A percentile compares a stretch with the other conserved stretches of the same genome.
Conservation (phyloP, 306 rosid species). For the Quercus berberidifolia region DNA sequence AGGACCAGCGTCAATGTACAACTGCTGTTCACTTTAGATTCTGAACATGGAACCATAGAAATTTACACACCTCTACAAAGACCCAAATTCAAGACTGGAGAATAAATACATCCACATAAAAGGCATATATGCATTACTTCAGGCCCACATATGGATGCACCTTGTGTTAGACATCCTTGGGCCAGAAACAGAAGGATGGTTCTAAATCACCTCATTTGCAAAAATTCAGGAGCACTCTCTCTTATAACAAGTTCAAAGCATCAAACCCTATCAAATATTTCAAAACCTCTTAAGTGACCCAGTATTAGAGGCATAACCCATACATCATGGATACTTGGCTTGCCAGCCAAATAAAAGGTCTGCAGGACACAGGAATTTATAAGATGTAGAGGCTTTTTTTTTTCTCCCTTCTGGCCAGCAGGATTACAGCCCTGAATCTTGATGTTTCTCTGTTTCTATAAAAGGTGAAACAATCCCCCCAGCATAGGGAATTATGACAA, state of each 20-base stretch:
- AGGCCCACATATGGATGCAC: neutral
- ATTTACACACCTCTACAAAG: neutral
- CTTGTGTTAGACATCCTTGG: neutral
- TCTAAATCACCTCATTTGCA: neutral
- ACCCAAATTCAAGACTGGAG: neutral
- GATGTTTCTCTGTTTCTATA: neutral
- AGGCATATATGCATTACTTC: neutral
- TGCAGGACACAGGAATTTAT: neutral
- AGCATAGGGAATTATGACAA: neutral
- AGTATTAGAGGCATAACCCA: neutral
- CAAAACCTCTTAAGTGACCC: neutral
- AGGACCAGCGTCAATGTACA: neutral
- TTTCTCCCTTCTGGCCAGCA: neutral
- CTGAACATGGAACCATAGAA: neutral
- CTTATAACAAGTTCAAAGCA: neutral
- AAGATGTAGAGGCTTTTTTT: neutral
- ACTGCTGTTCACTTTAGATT: neutral
- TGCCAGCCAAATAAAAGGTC: neutral
- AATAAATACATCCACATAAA: neutral
- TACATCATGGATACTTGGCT: neutral
- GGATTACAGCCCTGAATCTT: neutral
- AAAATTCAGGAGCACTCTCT: neutral
- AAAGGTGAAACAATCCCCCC: neutral
- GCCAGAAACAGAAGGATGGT: neutral
- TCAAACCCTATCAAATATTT: neutral